Evolutionary conservation across 768 basidiomycete species (phyloP), one percentile per base, ranked within the genome.

Genomic region (Naganishia randhawae): DNA sequence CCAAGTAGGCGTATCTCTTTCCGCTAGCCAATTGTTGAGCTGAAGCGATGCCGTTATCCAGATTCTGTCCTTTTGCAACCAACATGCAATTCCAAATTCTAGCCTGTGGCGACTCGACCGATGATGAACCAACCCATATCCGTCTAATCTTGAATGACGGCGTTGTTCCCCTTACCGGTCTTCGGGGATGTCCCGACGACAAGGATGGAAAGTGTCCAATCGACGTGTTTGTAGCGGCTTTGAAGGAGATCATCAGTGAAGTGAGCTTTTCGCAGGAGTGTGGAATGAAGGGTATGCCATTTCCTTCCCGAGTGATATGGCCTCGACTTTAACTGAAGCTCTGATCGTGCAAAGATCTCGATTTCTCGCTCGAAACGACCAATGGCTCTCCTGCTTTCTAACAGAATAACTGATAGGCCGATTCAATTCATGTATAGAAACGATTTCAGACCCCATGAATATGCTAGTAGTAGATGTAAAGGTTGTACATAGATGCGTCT

Each of bases 61-160:
- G 76, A 51, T 82, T 92, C 42, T 87, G 89, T 22, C 92, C 92
- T 0, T 96, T 96, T 78, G 88, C 87, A 0, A 89, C 92, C 31
- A 94, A 94, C 73, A 77, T 94, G 65, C 66, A 72, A 31, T 80
- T 81, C 37, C 77, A 91, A 68, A 87, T 90, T 10, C 82, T 91
- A 0, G 83, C 84, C 66, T 91, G 89, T 72, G 77, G 81, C 29
- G 50, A 64, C 29, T 45, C 68, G 4, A 0, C 45, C 0, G 53
- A 78, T 29, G 57, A 70, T 48, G 52, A 67, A 33, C 81, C 83
- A 25, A 76, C 79, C 16, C 86, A 91, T 71, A 89, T 94, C 70
- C 86, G 92, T 3, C 82, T 92, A 73, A 86, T 94, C 70, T 84
- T 94, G 77, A 94, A 95, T 80, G 92, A 96, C 73, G 92, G 87